phyloP scores from a whole-genome alignment of 768 basidiomycete genomes.

The Mycena vitilis region DNA sequence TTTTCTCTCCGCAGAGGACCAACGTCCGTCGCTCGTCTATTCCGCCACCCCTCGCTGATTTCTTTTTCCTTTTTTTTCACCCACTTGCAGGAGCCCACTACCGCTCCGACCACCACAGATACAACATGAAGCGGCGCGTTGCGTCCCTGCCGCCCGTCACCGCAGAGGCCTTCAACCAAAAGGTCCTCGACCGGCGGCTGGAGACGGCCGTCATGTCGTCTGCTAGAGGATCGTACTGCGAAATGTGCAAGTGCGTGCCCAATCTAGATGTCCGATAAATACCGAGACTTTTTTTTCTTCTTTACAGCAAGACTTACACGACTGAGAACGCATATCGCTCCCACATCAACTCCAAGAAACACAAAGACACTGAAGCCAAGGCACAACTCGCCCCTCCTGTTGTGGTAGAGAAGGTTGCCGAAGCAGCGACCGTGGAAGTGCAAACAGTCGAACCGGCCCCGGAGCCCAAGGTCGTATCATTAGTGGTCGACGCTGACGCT shows the following conservation, averaged over 20 bases:
- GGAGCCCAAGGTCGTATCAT: slow-evolving; percentile 36
- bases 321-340: slow-evolving; percentile 91
- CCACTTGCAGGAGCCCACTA: slow-evolving; percentile 79
- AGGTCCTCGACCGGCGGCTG: slow-evolving; percentile 81
- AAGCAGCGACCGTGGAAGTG: slow-evolving; percentile 29
- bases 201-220: slow-evolving; percentile 80
- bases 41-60: slow-evolving; percentile 19
- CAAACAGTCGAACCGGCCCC: slow-evolving; percentile 32
- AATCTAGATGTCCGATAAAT: background rate
- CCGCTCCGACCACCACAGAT: slow-evolving; percentile 93
- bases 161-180: slow-evolving; percentile 83
- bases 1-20: slow-evolving; percentile 84
- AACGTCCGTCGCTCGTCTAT: slow-evolving; percentile 64
- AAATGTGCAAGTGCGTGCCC: slow-evolving; percentile 81
- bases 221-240: slow-evolving; percentile 71
- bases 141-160: slow-evolving; percentile 90
- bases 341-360: slow-evolving; percentile 90
- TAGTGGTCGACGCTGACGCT: slow-evolving; percentile 48
- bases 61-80: background rate
- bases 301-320: slow-evolving; percentile 83
- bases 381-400: slow-evolving; percentile 39
- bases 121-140: slow-evolving; percentile 97
- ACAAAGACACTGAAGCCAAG: slow-evolving; percentile 80
- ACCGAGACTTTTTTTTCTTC: no score
- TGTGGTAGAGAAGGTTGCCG: slow-evolving; percentile 31